Percentiles rank a stretch among this genome's conserved stretches.
These are phyloP conservation scores for Oryza longistaminata DNA, from an alignment of 176 grass and related monocot species.

Conservation along the genomic window DNA sequence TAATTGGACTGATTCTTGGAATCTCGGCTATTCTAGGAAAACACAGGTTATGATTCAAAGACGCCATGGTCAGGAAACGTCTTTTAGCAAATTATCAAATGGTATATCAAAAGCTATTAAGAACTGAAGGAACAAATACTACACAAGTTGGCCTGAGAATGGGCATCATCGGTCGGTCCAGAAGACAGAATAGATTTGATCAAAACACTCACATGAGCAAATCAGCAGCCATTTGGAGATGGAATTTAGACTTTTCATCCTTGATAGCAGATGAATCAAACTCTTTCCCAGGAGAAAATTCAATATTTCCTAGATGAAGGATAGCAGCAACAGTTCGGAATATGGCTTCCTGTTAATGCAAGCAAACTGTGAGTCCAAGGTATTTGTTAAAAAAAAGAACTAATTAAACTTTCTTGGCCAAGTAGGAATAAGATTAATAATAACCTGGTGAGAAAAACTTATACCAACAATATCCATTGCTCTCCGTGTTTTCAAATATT, in stretches of 20 bases:
- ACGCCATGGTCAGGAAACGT: neutral
- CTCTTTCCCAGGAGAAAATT: slow-evolving; percentile 80
- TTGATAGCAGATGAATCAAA: slow-evolving; percentile 76
- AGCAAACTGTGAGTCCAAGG: neutral
- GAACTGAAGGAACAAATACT: neutral
- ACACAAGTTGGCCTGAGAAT: neutral
- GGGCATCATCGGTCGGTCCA: neutral
- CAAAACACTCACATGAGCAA: slow-evolving; percentile 70
- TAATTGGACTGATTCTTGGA: neutral
- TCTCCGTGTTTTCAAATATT: slow-evolving; percentile 77
- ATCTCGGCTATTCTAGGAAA: neutral
- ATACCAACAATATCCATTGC: slow-evolving; percentile 97
- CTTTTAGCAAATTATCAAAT: neutral
- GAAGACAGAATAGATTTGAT: neutral
- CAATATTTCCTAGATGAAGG: slow-evolving; percentile 84
- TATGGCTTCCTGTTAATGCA: slow-evolving; percentile 68
- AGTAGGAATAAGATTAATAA: slow-evolving; percentile 13
- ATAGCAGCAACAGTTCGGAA: slow-evolving; percentile 80
- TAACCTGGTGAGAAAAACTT: slow-evolving; percentile 68
- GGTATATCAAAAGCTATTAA: neutral
- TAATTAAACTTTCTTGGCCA: neutral
- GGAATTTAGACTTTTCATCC: slow-evolving; percentile 72
- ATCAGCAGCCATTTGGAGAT: slow-evolving; percentile 79
- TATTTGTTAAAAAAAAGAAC: neutral
- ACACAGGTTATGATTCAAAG: neutral